Conservation (phyloP, 2,329 filamentous ascomycete genomes). For the Myriosclerotinia scirpicola region DNA sequence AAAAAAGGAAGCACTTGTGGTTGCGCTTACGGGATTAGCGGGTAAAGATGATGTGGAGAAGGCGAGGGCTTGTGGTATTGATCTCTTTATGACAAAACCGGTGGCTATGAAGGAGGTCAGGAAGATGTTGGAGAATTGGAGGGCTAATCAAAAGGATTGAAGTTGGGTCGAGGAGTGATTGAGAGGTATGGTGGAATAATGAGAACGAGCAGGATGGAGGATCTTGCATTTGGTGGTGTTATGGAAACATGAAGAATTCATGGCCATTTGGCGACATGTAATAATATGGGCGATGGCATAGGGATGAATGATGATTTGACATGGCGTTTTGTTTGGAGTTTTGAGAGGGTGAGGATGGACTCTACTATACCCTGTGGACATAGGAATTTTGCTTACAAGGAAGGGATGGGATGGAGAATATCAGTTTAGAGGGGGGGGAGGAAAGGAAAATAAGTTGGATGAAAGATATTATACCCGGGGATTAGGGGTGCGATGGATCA, state of each 20-base stretch:
- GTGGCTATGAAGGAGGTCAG: slow-evolving; percentile 45
- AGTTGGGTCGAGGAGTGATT: neutral
- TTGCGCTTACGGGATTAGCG: slow-evolving; percentile 44
- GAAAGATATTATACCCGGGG: no score
- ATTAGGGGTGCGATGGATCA: no score
- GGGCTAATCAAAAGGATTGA: slow-evolving; percentile 36
- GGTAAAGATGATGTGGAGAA: slow-evolving; percentile 41
- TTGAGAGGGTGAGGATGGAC: neutral
- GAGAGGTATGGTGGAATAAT: neutral
- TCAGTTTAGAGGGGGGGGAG: no score
- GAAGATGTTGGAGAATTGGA: slow-evolving; percentile 43
- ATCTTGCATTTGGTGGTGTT: slow-evolving; percentile 1
- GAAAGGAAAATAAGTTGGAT: no score
- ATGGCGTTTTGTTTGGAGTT: neutral
- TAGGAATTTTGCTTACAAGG: neutral
- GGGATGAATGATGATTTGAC: neutral
- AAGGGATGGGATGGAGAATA: no score
- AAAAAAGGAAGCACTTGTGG: slow-evolving; percentile 39
- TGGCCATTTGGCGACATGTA: neutral
- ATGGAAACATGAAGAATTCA: neutral
- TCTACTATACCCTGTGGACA: slow-evolving; percentile 1
- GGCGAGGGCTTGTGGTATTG: slow-evolving; percentile 41
- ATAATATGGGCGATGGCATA: neutral
- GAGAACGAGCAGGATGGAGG: neutral
- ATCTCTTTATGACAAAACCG: slow-evolving; percentile 45